Percentiles rank a stretch among this genome's conserved stretches.
Conservation (phyloP, 352 stramenopile species). For the Phytophthora europaea region DNA sequence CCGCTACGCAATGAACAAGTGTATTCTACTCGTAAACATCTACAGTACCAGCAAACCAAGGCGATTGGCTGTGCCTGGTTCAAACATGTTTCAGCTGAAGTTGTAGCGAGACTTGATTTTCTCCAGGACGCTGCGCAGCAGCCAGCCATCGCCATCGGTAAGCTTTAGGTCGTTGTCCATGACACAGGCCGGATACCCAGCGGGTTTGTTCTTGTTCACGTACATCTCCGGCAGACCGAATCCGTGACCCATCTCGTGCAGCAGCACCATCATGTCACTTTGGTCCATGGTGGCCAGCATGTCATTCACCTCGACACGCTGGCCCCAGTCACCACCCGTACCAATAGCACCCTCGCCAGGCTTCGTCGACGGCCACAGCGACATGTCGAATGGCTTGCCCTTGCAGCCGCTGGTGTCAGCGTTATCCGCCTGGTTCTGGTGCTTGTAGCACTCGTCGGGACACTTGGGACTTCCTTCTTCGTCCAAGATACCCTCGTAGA, state of each 20-base stretch:
- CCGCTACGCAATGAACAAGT: not conserved
- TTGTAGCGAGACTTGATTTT: constrained; percentile 28
- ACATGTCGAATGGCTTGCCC: constrained; percentile 42
- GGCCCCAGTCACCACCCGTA: constrained; percentile 46
- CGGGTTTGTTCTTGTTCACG: constrained; percentile 31
- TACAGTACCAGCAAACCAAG: not conserved
- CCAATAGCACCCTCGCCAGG: constrained; percentile 33
- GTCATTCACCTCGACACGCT: constrained; percentile 51
- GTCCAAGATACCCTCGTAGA: constrained; percentile 47
- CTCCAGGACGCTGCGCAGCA: constrained; percentile 31
- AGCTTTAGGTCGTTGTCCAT: constrained; percentile 25
- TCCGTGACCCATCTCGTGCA: constrained; percentile 58
- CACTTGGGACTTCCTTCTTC: constrained; percentile 38
- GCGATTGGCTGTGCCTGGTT: not conserved
- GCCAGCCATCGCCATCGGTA: constrained; percentile 28
- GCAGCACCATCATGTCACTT: constrained; percentile 41
- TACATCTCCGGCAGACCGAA: constrained; percentile 47
- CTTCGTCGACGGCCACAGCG: constrained; percentile 48
- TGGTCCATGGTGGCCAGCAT: constrained; percentile 44
- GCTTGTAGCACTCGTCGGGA: constrained; percentile 52
- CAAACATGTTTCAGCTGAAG: not conserved
- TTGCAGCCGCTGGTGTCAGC: constrained; percentile 34
- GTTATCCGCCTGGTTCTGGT: constrained; percentile 30
- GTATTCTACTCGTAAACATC: not conserved
- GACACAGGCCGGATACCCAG: constrained; percentile 24